Evolutionary conservation across 2,329 filamentous ascomycete genomes (phyloP), one percentile per base, ranked within the genome.

Genomic region (Cryphonectria japonica): DNA sequence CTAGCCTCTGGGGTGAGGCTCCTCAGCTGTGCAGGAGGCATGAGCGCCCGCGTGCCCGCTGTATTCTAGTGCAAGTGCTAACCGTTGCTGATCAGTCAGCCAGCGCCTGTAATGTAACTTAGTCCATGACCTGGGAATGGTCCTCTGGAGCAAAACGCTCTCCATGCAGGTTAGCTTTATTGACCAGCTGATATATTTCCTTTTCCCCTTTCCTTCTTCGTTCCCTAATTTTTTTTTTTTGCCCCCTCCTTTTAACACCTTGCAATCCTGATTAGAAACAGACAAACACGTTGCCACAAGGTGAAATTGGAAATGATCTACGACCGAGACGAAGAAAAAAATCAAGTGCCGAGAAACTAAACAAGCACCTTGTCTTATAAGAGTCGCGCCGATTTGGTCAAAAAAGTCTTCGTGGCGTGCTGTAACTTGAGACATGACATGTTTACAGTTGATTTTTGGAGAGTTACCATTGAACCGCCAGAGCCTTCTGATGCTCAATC

Each of bases 1-100:
- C 60, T 46, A 59, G 50, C 64, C 37, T 54, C 57, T 65, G 69
- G 68, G 60, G 68, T 46, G 37, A 29, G 39, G 61, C 61, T 64
- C 61, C 61, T 64, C 61, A 22, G n/a, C 41, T 46, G 16, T 41
- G 61, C 61, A 43, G 61, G 37, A 43, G 13, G 29, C 37, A 52
- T 22, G n/a, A 50, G 43, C 14, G 6, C 26, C 32, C 22, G 39
- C 22, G 2, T 16, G 39, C 11, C 62, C 62, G n/a, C 29, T 34
- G 62, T 50, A 8, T n/a, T 50, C 46, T 50, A 50, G 37, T 50
- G 62, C 61, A n/a, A 39, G 29, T 43, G 43, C 62, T 50, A 50
- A 50, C 22, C 26, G 26, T 8, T 50, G 66, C 57, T 60, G 57
- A 63, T 68, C 59, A 39, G 29, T 63, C 66, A 68, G 39, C 41